A percentile compares a stretch with the other conserved stretches of the same genome.
phyloP scores from a whole-genome alignment of 2,329 filamentous ascomycete species.

The Ambrosiella xylebori region DNA sequence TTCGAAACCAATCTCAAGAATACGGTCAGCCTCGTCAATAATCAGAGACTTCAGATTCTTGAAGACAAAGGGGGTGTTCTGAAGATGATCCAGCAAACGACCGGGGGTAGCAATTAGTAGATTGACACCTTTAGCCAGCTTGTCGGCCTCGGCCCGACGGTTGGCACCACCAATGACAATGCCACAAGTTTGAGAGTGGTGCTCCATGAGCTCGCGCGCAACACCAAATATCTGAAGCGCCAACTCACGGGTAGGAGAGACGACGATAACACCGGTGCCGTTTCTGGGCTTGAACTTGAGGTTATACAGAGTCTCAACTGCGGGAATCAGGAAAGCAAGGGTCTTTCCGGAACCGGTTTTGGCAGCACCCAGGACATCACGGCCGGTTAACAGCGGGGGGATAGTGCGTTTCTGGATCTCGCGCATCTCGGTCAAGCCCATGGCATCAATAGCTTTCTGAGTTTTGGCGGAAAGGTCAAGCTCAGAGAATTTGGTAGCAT shows the following conservation, averaged over 20 bases:
- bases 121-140: slow-evolving; percentile 87
- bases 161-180: slow-evolving; percentile 96
- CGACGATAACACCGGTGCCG: slow-evolving; percentile 78
- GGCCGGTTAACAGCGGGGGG: slow-evolving; percentile 71
- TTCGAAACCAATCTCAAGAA: slow-evolving; percentile 94
- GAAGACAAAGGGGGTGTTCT: slow-evolving; percentile 81
- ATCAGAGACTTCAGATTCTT: slow-evolving; percentile 86
- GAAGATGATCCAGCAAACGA: slow-evolving; percentile 78
- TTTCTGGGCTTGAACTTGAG: slow-evolving; percentile 91
- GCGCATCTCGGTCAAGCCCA: slow-evolving; percentile 93
- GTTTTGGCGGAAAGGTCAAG: slow-evolving; percentile 78
- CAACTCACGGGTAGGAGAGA: slow-evolving; percentile 84
- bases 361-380: slow-evolving; percentile 83
- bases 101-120: slow-evolving; percentile 87
- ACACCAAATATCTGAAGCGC: slow-evolving; percentile 95
- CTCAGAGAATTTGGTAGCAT: slow-evolving; percentile 58
- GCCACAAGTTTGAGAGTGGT: slow-evolving; percentile 86
- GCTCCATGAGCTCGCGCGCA: slow-evolving; percentile 76
- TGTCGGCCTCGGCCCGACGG: slow-evolving; percentile 75
- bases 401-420: slow-evolving; percentile 82
- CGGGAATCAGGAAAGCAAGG: slow-evolving; percentile 81
- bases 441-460: slow-evolving; percentile 69
- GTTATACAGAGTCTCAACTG: slow-evolving; percentile 79
- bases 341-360: slow-evolving; percentile 97
- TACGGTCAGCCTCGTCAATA: slow-evolving; percentile 93